Evolutionary conservation across 2,329 filamentous ascomycete genomes (phyloP).

Genomic region (Leptodontidium sp.): DNA sequence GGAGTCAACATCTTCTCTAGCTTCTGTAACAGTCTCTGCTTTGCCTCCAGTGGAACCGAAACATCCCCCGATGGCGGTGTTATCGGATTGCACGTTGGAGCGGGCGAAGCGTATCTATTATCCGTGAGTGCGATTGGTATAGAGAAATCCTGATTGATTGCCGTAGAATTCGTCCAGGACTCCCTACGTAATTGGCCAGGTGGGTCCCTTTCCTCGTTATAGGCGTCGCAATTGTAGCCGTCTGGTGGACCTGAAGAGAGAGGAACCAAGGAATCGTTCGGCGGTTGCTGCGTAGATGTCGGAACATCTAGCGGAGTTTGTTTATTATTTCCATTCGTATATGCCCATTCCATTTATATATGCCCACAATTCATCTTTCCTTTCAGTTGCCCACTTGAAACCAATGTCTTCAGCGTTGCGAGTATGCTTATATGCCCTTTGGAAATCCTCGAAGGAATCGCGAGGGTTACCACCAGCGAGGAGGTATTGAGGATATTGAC

Average conservation of each 20-base stretch:
- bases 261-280: not conserved
- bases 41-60: slow-evolving; percentile 28
- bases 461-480: slow-evolving; percentile 20
- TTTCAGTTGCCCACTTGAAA: slow-evolving; percentile 27
- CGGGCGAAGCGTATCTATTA: slow-evolving; percentile 24
- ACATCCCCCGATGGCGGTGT: slow-evolving; percentile 23
- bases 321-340: slow-evolving; percentile 19
- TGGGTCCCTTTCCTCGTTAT: not conserved
- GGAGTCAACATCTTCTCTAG: slow-evolving; percentile 28
- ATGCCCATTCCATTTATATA: slow-evolving; percentile 20
- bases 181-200: slow-evolving; percentile 5
- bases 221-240: not conserved
- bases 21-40: slow-evolving; percentile 6
- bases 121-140: not conserved
- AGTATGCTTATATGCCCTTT: slow-evolving; percentile 27
- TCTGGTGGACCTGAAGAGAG: not conserved
- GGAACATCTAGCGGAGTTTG: slow-evolving; percentile 17
- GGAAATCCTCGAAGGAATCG: slow-evolving; percentile 21
- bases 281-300: not conserved
- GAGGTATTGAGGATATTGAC: slow-evolving; percentile 20
- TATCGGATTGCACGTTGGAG: slow-evolving; percentile 25
- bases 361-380: slow-evolving; percentile 23
- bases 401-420: slow-evolving; percentile 30
- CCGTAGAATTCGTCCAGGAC: not conserved
- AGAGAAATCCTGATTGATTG: too few species aligned